Evolutionary conservation across 176 grass and related monocot genomes (phyloP).

Genomic region (Tillandsia leiboldiana): DNA sequence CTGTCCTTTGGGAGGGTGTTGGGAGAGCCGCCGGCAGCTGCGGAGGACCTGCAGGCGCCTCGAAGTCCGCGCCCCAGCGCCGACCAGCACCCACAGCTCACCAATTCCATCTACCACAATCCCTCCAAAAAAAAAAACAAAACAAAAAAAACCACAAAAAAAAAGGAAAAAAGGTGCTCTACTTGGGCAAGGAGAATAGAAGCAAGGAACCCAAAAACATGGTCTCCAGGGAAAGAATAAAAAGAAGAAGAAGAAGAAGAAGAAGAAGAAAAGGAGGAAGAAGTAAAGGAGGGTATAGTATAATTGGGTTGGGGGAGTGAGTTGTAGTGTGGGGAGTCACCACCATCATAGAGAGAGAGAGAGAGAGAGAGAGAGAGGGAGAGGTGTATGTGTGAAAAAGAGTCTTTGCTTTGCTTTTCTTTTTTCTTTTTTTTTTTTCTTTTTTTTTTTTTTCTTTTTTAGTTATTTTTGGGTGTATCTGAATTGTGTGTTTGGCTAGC

Average conservation of each 20-base stretch:
- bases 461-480: neutral
- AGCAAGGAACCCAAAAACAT: neutral
- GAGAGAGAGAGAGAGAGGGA: too few species aligned
- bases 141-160: constrained; percentile 11
- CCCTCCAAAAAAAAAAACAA: neutral
- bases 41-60: constrained; percentile 37
- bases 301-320: constrained; percentile 22
- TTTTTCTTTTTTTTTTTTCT: neutral
- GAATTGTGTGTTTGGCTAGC: neutral
- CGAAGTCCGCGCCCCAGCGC: constrained; percentile 48
- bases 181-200: too few species aligned
- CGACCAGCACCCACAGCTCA: constrained; percentile 75
- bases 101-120: constrained; percentile 20
- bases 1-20: constrained; percentile 46
- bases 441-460: neutral
- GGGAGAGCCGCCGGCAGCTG: constrained; percentile 3
- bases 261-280: constrained; percentile 9
- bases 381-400: constrained; percentile 20
- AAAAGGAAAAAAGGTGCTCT: neutral
- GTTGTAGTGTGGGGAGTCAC: constrained; percentile 31
- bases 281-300: constrained; percentile 28
- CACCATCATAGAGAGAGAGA: constrained; percentile 8
- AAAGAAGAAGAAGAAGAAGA: constrained; percentile 17
- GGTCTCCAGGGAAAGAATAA: neutral
- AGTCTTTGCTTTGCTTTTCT: constrained; percentile 3